Evolutionary conservation across 177 flowering plant genomes (phyloP), one percentile per base, ranked within the genome.

Genomic region (Vitis hybrid): DNA sequence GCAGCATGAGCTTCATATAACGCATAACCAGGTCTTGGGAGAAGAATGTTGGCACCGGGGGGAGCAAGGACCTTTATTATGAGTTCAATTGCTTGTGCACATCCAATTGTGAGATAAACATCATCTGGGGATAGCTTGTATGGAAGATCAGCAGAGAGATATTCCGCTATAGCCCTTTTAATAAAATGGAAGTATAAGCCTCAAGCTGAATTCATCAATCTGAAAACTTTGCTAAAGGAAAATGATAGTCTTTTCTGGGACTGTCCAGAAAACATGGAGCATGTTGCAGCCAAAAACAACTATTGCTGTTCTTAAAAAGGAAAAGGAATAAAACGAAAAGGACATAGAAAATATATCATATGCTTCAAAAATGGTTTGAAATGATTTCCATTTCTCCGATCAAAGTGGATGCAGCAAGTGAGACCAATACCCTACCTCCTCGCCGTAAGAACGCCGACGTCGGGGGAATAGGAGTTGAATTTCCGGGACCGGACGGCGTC

Each of bases 21-120:
- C 7, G 86, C 86, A 54, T 35, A 86, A 6, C 86, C 86, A 6
- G 87, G 90, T 21, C 78, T 72, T 1, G 87, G 88, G 71, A 86
- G 81, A 61, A 86, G 46, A 30, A 86, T 78, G 67, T 86, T 86
- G 59, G 85, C 81, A 54, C 79, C 77, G 58, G 84, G 86, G 6
- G 79, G 65, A 5, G 78, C 77, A 56, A 86, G 84, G 20, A 67
- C 81, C 4, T 73, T n/a, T 11, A 83, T 6, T 61, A 74, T 59
- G 59, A 75, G 50, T 61, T 86, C 86, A 10, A 86, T 73, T 24
- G 87, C 86, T 73, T 84, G 86, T 0, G 11, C 53, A 65, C 85
- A 76, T 6, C 87, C 90, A 20, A 58, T 3, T 21, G 90, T 81
- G 11, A 84, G 51, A 63, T 35, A 84, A 7, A 83, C 79, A 75